Conservation (phyloP, 257 asterid species). For the Fraxinus pennsylvanica region DNA sequence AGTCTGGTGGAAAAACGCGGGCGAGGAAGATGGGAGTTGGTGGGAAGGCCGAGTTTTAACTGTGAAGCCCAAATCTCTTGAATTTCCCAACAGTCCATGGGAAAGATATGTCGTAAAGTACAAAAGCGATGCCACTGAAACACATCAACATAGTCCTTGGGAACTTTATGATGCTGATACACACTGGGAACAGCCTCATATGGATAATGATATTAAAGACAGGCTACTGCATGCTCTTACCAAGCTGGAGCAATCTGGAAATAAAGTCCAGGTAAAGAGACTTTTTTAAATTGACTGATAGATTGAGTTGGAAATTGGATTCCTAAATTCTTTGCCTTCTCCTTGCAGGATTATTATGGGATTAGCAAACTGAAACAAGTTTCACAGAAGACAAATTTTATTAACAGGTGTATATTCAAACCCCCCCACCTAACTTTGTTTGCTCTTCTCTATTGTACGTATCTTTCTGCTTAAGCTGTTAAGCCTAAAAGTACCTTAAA, state of each 20-base stretch:
- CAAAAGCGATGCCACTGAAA: conserved; percentile 75
- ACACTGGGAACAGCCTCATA: conserved; percentile 70
- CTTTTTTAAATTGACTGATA: neutral
- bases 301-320: conserved; percentile 18
- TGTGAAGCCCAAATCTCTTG: conserved; percentile 66
- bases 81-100: conserved; percentile 96
- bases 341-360: conserved; percentile 83
- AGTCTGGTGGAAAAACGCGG: conserved; percentile 96
- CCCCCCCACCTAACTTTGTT: neutral
- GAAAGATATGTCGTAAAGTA: conserved; percentile 78
- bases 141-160: conserved; percentile 93
- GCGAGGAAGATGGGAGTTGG: conserved; percentile 82
- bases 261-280: conserved; percentile 53
- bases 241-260: conserved; percentile 68
- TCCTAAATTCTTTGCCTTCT: conserved; percentile 9
- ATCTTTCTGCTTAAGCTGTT: neutral
- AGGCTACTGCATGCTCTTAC: conserved; percentile 52
- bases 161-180: conserved; percentile 69
- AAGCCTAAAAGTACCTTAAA: neutral
- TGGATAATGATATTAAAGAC: conserved; percentile 57
- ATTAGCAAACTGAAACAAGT: conserved; percentile 66
- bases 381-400: conserved; percentile 64
- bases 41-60: conserved; percentile 86
- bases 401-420: conserved; percentile 60
- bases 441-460: neutral